Conservation (phyloP, 2,329 filamentous ascomycete species). For the Pseudogymnoascus sp. region DNA sequence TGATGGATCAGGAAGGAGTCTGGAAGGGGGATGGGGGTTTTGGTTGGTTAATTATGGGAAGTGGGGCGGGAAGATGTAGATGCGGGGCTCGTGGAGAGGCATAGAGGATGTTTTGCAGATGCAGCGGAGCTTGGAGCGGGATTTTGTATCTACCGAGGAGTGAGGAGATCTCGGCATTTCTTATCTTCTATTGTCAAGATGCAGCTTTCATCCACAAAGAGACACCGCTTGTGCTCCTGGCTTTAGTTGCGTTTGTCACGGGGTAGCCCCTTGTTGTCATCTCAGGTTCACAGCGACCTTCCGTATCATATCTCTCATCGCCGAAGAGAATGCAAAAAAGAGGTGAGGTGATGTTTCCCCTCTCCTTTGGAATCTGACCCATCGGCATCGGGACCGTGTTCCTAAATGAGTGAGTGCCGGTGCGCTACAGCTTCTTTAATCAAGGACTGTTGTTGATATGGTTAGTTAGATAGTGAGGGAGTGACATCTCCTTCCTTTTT, state of each 20-base stretch:
- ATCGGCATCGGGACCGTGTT: neutral
- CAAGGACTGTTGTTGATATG: neutral
- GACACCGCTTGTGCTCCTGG: neutral
- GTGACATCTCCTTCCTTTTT: neutral
- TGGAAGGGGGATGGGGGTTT: neutral
- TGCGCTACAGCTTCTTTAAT: neutral
- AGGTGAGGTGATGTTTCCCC: no score
- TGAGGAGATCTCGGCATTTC: constrained; percentile 1
- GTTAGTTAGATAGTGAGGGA: neutral
- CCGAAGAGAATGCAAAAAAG: no score
- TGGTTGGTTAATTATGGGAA: neutral
- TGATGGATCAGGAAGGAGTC: neutral
- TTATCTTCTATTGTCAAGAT: neutral
- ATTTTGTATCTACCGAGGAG: neutral
- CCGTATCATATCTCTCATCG: no score
- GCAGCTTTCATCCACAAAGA: neutral
- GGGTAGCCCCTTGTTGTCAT: neutral
- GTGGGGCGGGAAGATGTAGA: neutral
- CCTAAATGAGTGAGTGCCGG: neutral
- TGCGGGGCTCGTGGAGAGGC: neutral
- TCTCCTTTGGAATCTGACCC: no score
- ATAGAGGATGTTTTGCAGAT: neutral
- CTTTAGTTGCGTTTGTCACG: neutral
- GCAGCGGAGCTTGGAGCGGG: neutral
- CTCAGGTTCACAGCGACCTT: no score